phyloP scores from a whole-genome alignment of 108 stramenopile species.

The Epipyxis sp. region DNA sequence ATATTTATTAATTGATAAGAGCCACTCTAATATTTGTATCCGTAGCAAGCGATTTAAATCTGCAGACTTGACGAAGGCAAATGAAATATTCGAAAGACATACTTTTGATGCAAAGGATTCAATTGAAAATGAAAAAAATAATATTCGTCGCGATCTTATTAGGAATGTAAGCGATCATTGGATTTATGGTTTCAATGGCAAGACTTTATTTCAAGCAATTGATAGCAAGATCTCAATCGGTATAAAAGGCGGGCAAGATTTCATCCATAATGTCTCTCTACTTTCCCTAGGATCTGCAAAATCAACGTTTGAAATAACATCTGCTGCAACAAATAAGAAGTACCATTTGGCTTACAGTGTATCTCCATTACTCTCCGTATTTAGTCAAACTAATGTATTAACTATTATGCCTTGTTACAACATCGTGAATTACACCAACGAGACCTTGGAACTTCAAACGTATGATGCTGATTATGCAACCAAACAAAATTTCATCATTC shows the following conservation, averaged over 20 bases:
- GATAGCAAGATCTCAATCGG: not conserved
- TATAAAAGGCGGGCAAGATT: not conserved
- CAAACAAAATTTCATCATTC: not conserved
- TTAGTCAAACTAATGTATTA: not conserved
- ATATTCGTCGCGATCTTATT: too few relatives aligned
- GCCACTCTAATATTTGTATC: too few relatives aligned
- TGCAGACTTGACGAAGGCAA: too few relatives aligned
- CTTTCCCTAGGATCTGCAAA: not conserved
- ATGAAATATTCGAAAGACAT: too few relatives aligned
- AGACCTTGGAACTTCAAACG: not conserved
- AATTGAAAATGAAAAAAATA: too few relatives aligned
- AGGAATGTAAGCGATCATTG: too few relatives aligned
- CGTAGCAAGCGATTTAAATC: too few relatives aligned
- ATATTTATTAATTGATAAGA: too few relatives aligned
- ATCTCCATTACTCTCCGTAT: not conserved
- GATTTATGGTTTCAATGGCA: too few relatives aligned
- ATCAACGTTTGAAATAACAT: not conserved
- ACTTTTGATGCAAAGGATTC: too few relatives aligned
- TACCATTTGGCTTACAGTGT: not conserved
- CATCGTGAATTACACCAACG: constrained; percentile 8
- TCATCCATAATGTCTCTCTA: not conserved
- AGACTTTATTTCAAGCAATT: not conserved
- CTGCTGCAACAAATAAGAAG: not conserved
- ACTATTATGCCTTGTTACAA: not conserved
- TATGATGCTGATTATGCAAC: not conserved